Evolutionary conservation across 192 early-diverging fungal genomes (phyloP), one percentile per base, ranked within the genome.

Genomic region (Linnemannia schmuckeri): DNA sequence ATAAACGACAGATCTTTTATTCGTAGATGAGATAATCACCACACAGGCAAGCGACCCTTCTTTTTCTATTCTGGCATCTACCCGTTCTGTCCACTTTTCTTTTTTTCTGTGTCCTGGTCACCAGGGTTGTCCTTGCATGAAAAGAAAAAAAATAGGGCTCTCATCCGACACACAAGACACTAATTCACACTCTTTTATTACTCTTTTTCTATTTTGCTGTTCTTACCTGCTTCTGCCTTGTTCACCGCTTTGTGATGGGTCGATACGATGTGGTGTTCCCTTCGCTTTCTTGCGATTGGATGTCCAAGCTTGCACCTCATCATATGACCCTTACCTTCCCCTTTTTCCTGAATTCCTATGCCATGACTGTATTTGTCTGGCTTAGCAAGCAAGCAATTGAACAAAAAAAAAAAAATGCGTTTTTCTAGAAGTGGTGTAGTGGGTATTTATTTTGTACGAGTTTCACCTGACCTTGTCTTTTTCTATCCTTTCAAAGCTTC

Each of bases 331-430:
- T 52, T 20, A 20, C 55, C 9, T 35, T 33, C 27, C 30, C 61
- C 12, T 33, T 6, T 57, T 3, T 7, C 8, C 55, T 8, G 4
- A 33, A 35, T 35, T 15, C 61, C 30, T 4, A 61, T 27, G 55
- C 18, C 18, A 52, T 52, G 49, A 17, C 15, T 49, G 10, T 49
- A 18, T 15, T 49, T 49, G 18, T 49, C 13, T 52, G 49, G 49
- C 49, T 52, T 52, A 52, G 49, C 49, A 52, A 52, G n/a, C 55
- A 24, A 61, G 55, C n/a, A 61, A 61, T 61, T 61, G 55, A n/a
- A 8, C 20, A 57, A 57, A 57, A 57, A n/a, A 18, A 61, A 20
- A 55, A 55, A 55, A 5, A 2, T 22, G 27, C 4, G 4, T n/a
- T 27, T 61, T 61, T 61, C 44, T 46, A 15, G 13, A 46, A 52